Evolutionary conservation across 2,329 filamentous ascomycete species (phyloP).

Genomic region (Xylariaceae sp.): DNA sequence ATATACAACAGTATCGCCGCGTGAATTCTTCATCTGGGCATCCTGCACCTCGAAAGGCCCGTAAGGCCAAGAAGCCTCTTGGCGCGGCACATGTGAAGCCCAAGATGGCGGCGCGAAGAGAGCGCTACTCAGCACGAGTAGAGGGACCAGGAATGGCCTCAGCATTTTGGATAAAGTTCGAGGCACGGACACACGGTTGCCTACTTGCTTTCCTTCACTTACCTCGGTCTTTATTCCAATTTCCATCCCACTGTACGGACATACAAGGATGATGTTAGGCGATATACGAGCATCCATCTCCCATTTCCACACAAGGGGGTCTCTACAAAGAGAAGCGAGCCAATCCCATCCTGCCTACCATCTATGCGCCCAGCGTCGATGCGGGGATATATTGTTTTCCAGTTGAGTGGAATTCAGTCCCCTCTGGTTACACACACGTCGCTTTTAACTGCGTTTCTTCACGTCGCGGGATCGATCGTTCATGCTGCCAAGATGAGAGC

Average conservation of each 20-base stretch:
- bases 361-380: not conserved
- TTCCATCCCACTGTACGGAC: too few species aligned
- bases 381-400: constrained; percentile 14
- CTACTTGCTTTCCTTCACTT: not conserved
- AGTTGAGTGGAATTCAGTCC: not conserved
- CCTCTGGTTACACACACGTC: too few species aligned
- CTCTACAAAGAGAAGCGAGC: constrained; percentile 9
- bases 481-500: not conserved
- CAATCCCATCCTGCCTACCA: constrained; percentile 12
- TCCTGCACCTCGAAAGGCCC: constrained; percentile 38
- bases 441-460: too few species aligned
- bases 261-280: not conserved
- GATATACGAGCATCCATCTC: constrained; percentile 1
- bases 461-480: too few species aligned
- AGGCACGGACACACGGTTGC: not conserved
- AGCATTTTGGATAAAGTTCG: constrained; percentile 17
- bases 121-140: constrained; percentile 27
- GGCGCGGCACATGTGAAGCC: constrained; percentile 22
- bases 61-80: constrained; percentile 28
- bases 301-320: not conserved
- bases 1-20: constrained; percentile 43
- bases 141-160: constrained; percentile 19
- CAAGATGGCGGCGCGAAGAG: constrained; percentile 19
- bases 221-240: not conserved
- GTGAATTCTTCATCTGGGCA: constrained; percentile 41